Percentiles rank a stretch among this genome's conserved stretches.
Evolutionary conservation across 2,329 filamentous ascomycete genomes (phyloP).

Genomic region (Scleromitrula shiraiana): DNA sequence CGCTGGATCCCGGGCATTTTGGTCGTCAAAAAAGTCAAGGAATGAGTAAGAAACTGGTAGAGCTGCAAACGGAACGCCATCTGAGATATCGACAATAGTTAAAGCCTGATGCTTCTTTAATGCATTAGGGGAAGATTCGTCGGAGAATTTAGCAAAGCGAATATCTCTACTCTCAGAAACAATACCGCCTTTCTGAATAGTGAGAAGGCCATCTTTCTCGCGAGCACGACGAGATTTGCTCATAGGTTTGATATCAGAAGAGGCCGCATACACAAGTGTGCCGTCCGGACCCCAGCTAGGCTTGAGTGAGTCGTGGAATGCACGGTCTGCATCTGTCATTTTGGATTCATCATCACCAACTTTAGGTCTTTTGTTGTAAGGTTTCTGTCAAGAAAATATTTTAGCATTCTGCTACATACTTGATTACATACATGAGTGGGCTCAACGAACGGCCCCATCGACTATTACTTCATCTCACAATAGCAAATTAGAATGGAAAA

Average conservation of each 20-base stretch:
- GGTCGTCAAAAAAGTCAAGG: constrained; percentile 39
- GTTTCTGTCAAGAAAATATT: constrained; percentile 58
- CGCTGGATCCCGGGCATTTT: constrained; percentile 35
- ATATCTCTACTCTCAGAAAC: constrained; percentile 58
- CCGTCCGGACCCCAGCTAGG: constrained; percentile 73
- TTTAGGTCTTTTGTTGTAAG: constrained; percentile 73
- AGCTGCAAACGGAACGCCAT: constrained; percentile 53
- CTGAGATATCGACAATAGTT: constrained; percentile 44
- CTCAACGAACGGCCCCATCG: constrained; percentile 26
- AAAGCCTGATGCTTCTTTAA: constrained; percentile 47
- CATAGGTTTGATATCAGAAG: constrained; percentile 32
- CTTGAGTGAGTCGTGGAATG: constrained; percentile 65
- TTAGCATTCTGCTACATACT: constrained; percentile 38
- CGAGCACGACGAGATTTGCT: constrained; percentile 22
- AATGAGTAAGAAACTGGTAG: constrained; percentile 41
- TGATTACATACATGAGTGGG: constrained; percentile 30
- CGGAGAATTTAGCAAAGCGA: constrained; percentile 54
- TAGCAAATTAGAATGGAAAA: constrained; percentile 36
- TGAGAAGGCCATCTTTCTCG: constrained; percentile 40
- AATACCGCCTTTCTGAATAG: constrained; percentile 47
- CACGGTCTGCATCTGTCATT: constrained; percentile 55
- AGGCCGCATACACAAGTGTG: constrained; percentile 56
- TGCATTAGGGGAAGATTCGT: constrained; percentile 48
- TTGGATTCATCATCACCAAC: constrained; percentile 53
- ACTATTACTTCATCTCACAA: constrained; percentile 1